Conservation (phyloP, 768 basidiomycete species). For the Suillus lakei region DNA sequence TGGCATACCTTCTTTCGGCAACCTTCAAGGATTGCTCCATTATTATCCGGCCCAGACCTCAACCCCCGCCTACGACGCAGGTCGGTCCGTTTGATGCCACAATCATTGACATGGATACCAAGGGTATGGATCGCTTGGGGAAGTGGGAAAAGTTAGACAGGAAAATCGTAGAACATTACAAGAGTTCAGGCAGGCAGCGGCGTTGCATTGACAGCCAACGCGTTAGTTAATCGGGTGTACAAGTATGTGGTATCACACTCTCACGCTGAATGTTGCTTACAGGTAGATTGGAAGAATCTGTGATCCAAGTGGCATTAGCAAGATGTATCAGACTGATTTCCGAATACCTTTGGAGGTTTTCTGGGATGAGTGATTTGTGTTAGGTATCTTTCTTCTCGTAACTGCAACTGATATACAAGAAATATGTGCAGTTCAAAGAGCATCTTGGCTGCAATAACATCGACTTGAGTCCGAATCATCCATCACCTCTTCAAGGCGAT, state of each 20-base stretch:
- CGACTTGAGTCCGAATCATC: not conserved
- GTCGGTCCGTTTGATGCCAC: conserved; percentile 28
- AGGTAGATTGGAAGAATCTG: not conserved
- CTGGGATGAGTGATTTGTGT: not conserved
- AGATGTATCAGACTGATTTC: not conserved
- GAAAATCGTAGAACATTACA: conserved; percentile 60
- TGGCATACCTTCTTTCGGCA: conserved; percentile 86
- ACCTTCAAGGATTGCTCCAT: conserved; percentile 97
- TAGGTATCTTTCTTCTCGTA: not conserved
- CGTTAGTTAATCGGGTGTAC: not conserved
- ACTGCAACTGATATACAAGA: not conserved
- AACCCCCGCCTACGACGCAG: not conserved
- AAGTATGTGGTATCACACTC: not conserved
- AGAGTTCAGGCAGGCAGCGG: conserved; percentile 15
- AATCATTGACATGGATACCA: conserved; percentile 88
- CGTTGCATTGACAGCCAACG: conserved; percentile 23
- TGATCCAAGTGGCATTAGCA: not conserved
- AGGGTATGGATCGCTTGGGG: conserved; percentile 63
- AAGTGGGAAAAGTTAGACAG: conserved; percentile 79
- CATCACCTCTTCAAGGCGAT: too few relatives aligned
- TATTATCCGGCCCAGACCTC: conserved; percentile 44
- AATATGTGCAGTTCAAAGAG: not conserved
- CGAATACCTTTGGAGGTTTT: not conserved
- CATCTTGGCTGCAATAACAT: not conserved
- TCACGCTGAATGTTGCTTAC: not conserved